phyloP scores from a whole-genome alignment of 163 green algal genomes.

The Chlamydomonas reinhardtii region DNA sequence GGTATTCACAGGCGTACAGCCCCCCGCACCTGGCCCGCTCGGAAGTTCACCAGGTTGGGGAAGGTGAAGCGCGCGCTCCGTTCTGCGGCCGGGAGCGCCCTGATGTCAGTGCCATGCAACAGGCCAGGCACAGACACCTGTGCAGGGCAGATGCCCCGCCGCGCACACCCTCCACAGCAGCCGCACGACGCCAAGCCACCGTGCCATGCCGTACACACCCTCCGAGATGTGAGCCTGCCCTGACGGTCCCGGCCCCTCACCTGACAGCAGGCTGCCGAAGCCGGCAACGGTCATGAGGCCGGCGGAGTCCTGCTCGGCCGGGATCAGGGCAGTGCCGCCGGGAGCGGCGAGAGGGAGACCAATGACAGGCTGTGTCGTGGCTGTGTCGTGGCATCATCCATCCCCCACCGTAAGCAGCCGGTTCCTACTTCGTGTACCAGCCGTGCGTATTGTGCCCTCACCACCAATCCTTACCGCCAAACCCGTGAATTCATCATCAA shows the following conservation, averaged over 20 bases:
- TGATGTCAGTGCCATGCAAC: neutral
- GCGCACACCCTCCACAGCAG: too few relatives aligned
- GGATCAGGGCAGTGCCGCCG: too few relatives aligned
- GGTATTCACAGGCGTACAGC: too few relatives aligned
- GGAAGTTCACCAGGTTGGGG: constrained; percentile 83
- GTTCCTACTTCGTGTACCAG: too few relatives aligned
- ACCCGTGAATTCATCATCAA: constrained; percentile 33
- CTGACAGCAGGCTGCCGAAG: constrained; percentile 87
- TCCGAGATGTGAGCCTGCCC: too few relatives aligned
- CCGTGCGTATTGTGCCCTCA: too few relatives aligned
- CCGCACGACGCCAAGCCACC: too few relatives aligned
- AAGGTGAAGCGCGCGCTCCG: constrained; percentile 85
- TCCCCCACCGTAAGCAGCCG: too few relatives aligned
- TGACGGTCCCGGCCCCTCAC: constrained; percentile 42
- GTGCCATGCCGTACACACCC: too few relatives aligned
- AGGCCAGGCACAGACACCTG: too few relatives aligned
- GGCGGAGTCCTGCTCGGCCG: constrained; percentile 24
- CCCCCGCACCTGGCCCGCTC: constrained; percentile 53
- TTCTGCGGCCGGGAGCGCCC: constrained; percentile 63
- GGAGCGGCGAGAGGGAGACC: too few relatives aligned
- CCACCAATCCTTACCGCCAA: neutral
- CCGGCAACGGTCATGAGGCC: constrained; percentile 82
- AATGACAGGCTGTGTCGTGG: neutral
- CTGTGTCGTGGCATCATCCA: neutral
- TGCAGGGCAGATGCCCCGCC: too few relatives aligned